Percentiles rank a stretch among this genome's conserved stretches.
phyloP scores from a whole-genome alignment of 2,329 filamentous ascomycete genomes.

The Pyrenophora teres region DNA sequence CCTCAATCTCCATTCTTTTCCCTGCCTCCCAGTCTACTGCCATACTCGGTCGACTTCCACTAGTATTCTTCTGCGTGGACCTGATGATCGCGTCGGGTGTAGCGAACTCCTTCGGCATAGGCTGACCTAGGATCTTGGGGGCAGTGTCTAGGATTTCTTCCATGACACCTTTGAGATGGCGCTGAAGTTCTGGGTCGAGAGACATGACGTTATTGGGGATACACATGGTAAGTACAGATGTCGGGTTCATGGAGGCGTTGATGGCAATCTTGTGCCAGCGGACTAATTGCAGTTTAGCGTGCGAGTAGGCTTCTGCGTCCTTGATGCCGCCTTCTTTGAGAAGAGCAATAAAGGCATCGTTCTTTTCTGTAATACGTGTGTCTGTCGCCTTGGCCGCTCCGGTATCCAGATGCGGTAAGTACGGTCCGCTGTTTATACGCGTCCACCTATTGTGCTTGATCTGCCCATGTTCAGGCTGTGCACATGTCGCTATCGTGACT shows the following conservation, averaged over 20 bases:
- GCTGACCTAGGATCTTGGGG: conserved; percentile 65
- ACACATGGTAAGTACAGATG: conserved; percentile 68
- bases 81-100: conserved; percentile 65
- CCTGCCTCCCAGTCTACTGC: conserved; percentile 71
- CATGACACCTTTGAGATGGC: conserved; percentile 70
- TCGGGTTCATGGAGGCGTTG: conserved; percentile 76
- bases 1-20: conserved; percentile 70
- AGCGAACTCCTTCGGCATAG: conserved; percentile 65
- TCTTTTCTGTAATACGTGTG: conserved; percentile 50
- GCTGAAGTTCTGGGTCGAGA: conserved; percentile 64
- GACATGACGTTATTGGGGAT: conserved; percentile 70
- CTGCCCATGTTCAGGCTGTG: conserved; percentile 65
- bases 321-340: conserved; percentile 65
- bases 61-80: conserved; percentile 66
- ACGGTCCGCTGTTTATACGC: conserved; percentile 70
- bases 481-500: conserved; percentile 71
- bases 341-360: conserved; percentile 58
- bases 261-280: conserved; percentile 79
- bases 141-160: conserved; percentile 69
- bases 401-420: conserved; percentile 57
- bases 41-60: conserved; percentile 67
- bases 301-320: conserved; percentile 67
- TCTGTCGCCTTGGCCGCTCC: conserved; percentile 27
- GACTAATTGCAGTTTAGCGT: conserved; percentile 70
- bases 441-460: conserved; percentile 77